A percentile compares a stretch with the other conserved stretches of the same genome.
Conservation (phyloP, 192 early-diverging fungal species). For the Backusella mclennaniae region DNA sequence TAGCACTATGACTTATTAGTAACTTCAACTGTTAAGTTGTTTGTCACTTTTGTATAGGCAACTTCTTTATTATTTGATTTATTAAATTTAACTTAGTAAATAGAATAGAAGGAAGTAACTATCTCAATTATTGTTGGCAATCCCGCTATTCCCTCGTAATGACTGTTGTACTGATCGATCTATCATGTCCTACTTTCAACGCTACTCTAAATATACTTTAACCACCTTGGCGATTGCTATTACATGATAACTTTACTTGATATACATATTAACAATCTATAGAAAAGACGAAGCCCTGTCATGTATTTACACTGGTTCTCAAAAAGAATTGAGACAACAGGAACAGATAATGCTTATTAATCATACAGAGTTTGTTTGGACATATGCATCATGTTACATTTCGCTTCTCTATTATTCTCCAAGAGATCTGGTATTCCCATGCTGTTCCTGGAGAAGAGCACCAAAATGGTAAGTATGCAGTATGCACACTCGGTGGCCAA, state of each 20-base stretch:
- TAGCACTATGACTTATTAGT: background rate
- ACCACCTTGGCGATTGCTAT: background rate
- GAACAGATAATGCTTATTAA: background rate
- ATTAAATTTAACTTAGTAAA: background rate
- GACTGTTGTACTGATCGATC: background rate
- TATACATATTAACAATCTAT: too few relatives aligned
- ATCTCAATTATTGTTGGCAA: background rate
- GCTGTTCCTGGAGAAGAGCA: background rate
- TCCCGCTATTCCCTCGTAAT: background rate
- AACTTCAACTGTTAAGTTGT: background rate
- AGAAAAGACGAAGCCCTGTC: background rate
- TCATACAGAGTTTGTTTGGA: background rate
- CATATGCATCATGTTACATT: background rate
- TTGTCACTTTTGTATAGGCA: background rate
- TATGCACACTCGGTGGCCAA: background rate
- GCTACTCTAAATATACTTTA: background rate
- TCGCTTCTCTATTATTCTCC: background rate
- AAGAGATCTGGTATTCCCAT: background rate
- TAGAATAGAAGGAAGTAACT: background rate
- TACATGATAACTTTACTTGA: too few relatives aligned
- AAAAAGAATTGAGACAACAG: constrained; percentile 2
- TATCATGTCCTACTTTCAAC: background rate
- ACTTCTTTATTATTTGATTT: background rate
- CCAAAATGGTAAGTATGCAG: background rate
- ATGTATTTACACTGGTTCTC: background rate